Base-by-base conservation (phyloP, 164 flowering plant species). In the Protea cynaroides region DNA sequence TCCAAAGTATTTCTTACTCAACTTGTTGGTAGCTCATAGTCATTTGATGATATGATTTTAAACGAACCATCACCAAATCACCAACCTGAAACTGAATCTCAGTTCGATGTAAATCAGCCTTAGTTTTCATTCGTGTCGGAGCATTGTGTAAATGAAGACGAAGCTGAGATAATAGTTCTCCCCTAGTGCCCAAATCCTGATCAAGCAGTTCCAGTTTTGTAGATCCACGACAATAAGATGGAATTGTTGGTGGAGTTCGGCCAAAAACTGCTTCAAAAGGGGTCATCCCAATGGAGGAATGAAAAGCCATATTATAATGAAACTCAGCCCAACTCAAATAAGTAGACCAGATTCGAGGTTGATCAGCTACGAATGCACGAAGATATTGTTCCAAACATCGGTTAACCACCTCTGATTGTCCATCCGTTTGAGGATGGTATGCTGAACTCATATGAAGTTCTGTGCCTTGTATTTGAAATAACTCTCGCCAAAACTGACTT, bases 221-320 rank as follows among this genome's bases (percentile, higher is more conserved):
- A 23, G 49, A 19, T 7, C 64, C 59, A 9, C 17, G 36, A 7
- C 49, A 0, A 24, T 38, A 15, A 21, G 38, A n/a, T 14, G 38
- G 3, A 9, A 29, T 13, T 7, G n/a, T 47, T 5, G 59, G 51
- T 18, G 62, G 55, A 25, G 60, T 46, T 12, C 2, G 4, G 2
- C 65, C 49, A 34, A 59, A 64, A 7, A 58, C 10, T 14, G 60
- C 64, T 40, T 60, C 37, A 14, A 47, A 59, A 4, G 65, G 73
- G 7, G 64, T 40, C 46, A 60, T 25, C 14, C 43, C 13, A 4
- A 40, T 70, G 10, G 65, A 2, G 1, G 61, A n/a, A 37, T 70
- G 65, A 7, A 24, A 38, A 18, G 47, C 15, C 2, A 59, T 66
- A 34, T 66, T 71, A 47, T 71, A 71, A 50, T 61, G 54, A 14